Base-by-base conservation (phyloP, 2,329 filamentous ascomycete genomes). In the Didymella keratinophila region DNA sequence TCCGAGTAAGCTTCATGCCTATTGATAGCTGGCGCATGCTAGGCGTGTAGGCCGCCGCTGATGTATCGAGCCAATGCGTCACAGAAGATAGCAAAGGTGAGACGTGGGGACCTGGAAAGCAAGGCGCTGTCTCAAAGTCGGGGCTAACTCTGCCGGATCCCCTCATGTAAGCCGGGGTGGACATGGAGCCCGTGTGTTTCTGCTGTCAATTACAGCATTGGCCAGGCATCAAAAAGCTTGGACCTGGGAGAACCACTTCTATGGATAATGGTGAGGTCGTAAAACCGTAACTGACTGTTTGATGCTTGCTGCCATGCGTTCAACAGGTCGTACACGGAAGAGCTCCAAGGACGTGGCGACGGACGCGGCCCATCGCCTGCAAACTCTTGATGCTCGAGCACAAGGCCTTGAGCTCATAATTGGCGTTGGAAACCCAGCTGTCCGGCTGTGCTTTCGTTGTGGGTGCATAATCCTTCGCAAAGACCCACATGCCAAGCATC, bases 81-180 rank as follows among this genome's bases (percentile, higher is more conserved):
- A 69, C 68, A 66, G 60, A 70, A 65, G 73, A 76, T 76, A 75
- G 68, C 64, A 71, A 69, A 75, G 63, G 73, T 76, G 75, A 77
- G 75, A 78, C 74, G 71, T 74, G 66, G 68, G 67, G 61, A 70
- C 63, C 58, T 71, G 51, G 52, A 59, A 61, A 59, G 65, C 60
- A 63, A 64, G 67, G 69, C 71, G 66, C 64, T 74, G 73, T 76
- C 70, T 76, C 71, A 76, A 73, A 69, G 63, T 73, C 69, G 71
- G 50, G 72, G 65, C 65, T 65, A 67, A 71, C 60, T 71, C 60
- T 61, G 57, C 71, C 73, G 74, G 74, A 72, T 76, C 73, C 74
- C 74, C 74, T 71, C 68, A 60, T 61, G 71, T 71, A 68, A 71
- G 65, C 74, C 73, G 73, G 69, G 69, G 64, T 72, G 59, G 68